Conservation (phyloP, 495 filamentous ascomycete species). For the Neurospora sp. region DNA sequence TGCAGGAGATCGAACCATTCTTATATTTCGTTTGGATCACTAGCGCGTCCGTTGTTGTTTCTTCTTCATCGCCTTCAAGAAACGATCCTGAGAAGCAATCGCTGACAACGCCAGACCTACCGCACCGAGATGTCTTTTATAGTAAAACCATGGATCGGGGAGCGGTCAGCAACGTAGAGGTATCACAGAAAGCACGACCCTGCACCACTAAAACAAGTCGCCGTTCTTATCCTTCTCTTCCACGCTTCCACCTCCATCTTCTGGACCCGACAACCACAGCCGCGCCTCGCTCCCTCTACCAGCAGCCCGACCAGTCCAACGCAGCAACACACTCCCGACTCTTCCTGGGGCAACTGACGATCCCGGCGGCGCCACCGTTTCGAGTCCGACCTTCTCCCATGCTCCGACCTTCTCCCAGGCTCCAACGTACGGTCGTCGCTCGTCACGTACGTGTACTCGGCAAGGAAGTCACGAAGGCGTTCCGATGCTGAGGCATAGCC, state of each 20-base stretch:
- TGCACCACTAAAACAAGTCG: not conserved
- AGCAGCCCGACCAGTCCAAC: not conserved
- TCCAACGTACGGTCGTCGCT: too few relatives aligned
- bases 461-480: too few relatives aligned
- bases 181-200: not conserved
- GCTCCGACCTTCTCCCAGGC: not conserved
- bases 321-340: not conserved
- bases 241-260: not conserved
- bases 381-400: not conserved
- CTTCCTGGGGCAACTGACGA: not conserved
- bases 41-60: not conserved
- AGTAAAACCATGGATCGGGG: rapidly evolving
- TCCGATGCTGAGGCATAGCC: too few relatives aligned
- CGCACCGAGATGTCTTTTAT: not conserved
- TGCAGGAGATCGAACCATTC: not conserved
- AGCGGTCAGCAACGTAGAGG: not conserved
- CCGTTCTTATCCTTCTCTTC: not conserved
- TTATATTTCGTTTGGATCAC: not conserved
- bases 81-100: not conserved
- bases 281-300: not conserved
- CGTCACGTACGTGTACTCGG: too few relatives aligned
- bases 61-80: not conserved
- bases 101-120: not conserved
- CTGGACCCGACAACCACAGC: not conserved
- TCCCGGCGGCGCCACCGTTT: not conserved